These are phyloP conservation scores for Aspergillus heteromorphus DNA, from an alignment of 495 filamentous ascomycete species.

Conservation along the genomic window DNA sequence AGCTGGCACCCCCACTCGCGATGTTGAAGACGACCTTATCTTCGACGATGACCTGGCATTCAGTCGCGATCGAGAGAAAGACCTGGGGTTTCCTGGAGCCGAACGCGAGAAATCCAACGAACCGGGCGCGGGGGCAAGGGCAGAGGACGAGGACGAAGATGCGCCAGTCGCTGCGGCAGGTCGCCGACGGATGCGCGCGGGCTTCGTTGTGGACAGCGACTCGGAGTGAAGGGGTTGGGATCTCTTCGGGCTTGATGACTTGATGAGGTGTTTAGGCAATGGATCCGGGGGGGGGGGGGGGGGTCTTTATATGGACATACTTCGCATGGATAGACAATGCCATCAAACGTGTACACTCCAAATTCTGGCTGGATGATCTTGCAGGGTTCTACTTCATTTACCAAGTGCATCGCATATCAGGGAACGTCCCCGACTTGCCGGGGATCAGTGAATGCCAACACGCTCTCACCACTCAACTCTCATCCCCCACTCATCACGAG, in stretches of 20 bases:
- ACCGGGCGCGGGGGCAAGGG: slow-evolving; percentile 5
- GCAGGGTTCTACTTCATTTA: too few species aligned
- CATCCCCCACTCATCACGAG: neutral
- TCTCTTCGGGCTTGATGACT: slow-evolving; percentile 19
- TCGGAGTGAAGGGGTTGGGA: slow-evolving; percentile 31
- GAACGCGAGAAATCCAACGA: slow-evolving; percentile 8
- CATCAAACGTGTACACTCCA: neutral
- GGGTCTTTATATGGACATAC: neutral
- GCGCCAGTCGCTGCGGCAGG: slow-evolving; percentile 20
- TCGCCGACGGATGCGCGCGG: slow-evolving; percentile 38
- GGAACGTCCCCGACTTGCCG: too few species aligned
- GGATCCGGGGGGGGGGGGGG: neutral
- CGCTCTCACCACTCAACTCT: neutral
- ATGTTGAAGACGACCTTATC: slow-evolving; percentile 10
- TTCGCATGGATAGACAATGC: neutral
- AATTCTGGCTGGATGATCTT: neutral
- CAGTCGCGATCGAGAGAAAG: slow-evolving; percentile 21
- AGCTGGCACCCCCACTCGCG: neutral
- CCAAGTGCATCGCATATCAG: too few species aligned
- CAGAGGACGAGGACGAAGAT: slow-evolving; percentile 26
- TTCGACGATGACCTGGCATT: slow-evolving; percentile 32
- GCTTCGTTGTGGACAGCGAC: slow-evolving; percentile 49
- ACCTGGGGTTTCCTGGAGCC: slow-evolving; percentile 6
- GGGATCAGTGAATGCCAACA: too few species aligned
- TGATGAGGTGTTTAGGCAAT: slow-evolving; percentile 27